These are phyloP conservation scores for Suillus decipiens DNA, from an alignment of 768 basidiomycete species.

Conservation along the genomic window DNA sequence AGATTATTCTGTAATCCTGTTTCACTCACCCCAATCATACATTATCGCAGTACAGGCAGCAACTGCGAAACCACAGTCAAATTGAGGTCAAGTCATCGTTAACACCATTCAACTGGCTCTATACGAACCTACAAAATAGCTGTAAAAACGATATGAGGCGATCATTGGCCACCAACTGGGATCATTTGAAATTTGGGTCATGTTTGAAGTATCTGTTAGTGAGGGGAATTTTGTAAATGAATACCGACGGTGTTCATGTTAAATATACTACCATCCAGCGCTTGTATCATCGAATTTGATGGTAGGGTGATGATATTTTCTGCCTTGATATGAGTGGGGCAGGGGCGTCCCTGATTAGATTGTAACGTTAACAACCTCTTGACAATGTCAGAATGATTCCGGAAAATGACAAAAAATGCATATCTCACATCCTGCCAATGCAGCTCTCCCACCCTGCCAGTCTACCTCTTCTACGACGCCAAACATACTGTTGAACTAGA, in stretches of 20 bases:
- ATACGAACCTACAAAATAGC: constrained; percentile 1
- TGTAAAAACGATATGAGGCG: not conserved
- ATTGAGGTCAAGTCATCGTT: not conserved
- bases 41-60: not conserved
- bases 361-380: not conserved
- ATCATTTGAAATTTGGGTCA: not conserved
- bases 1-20: not conserved
- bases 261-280: not conserved
- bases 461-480: not conserved
- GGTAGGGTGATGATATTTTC: not conserved
- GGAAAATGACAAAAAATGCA: too few species aligned
- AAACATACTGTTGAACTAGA: not conserved
- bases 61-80: not conserved
- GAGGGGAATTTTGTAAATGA: not conserved
- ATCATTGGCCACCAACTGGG: not conserved
- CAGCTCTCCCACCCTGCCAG: not conserved
- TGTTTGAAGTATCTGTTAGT: not conserved
- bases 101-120: not conserved
- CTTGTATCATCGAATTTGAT: not conserved
- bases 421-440: too few species aligned
- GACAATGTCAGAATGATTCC: not conserved
- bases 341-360: not conserved
- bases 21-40: not conserved
- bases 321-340: too few species aligned
- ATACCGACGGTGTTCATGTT: not conserved